phyloP scores from a whole-genome alignment of 345 rosid species.

The Trapa bicornis region DNA sequence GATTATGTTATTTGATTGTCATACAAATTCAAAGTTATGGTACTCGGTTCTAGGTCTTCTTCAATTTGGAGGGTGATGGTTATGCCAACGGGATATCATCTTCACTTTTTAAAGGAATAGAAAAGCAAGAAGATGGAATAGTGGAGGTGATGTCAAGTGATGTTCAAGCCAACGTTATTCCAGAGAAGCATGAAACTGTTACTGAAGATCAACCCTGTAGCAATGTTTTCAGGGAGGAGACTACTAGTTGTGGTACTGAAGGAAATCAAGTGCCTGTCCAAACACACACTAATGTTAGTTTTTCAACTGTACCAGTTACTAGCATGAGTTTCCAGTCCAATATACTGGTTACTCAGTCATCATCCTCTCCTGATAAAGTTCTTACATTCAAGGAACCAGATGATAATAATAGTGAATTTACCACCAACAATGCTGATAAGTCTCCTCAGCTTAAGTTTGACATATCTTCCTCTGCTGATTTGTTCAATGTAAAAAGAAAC shows the following conservation, averaged over 20 bases:
- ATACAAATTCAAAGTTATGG: neutral
- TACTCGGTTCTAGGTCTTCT: constrained; percentile 37
- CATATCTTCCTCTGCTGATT: constrained; percentile 15
- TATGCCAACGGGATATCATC: constrained; percentile 16
- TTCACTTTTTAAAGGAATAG: constrained; percentile 18
- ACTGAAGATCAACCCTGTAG: constrained; percentile 24
- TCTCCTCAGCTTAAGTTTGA: constrained; percentile 7
- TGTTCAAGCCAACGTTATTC: constrained; percentile 21
- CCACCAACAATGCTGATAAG: constrained; percentile 14
- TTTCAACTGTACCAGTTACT: constrained; percentile 18
- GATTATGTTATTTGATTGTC: neutral
- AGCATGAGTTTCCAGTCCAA: constrained; percentile 24
- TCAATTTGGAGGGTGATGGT: constrained; percentile 63
- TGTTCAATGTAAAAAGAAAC: constrained; percentile 12
- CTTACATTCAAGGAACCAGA: constrained; percentile 13
- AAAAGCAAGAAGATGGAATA: constrained; percentile 20
- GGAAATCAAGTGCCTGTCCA: constrained; percentile 26
- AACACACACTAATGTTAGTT: constrained; percentile 18
- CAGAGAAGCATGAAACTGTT: constrained; percentile 19
- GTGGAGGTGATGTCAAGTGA: constrained; percentile 19
- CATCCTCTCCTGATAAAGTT: constrained; percentile 16
- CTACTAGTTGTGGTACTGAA: constrained; percentile 16
- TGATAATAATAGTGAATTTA: constrained; percentile 10
- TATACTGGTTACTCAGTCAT: constrained; percentile 17
- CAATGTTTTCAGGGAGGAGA: constrained; percentile 20